A percentile compares a stretch with the other conserved stretches of the same genome.
Evolutionary conservation across 371 early-diverging fungal species (phyloP).

Genomic region (Mucor mucedo): DNA sequence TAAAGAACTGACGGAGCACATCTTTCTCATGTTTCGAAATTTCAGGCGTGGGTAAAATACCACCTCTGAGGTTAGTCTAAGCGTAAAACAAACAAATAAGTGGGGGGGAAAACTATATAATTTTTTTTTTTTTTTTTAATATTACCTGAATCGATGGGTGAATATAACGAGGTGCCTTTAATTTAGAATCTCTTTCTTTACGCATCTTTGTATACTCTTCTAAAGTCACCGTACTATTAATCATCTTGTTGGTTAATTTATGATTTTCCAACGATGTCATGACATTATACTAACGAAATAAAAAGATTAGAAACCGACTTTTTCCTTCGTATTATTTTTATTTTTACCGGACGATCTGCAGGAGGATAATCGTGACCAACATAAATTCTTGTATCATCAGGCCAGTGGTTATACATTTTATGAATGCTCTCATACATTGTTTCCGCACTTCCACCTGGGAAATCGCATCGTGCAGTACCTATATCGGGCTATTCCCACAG

Average conservation of each 20-base stretch:
- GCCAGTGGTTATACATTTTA: constrained; percentile 46
- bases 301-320: constrained; percentile 4
- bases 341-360: constrained; percentile 36
- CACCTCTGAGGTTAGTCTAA: constrained; percentile 35
- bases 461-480: constrained; percentile 57
- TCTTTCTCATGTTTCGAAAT: constrained; percentile 21
- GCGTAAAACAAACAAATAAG: not conserved
- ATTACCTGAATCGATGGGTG: constrained; percentile 55
- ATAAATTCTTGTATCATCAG: constrained; percentile 50
- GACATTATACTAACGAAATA: constrained; percentile 33
- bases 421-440: constrained; percentile 48
- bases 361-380: constrained; percentile 57
- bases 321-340: too few species aligned
- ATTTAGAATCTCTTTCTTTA: constrained; percentile 34
- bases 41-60: constrained; percentile 31
- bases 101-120: not conserved
- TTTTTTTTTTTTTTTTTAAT: not conserved
- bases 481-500: constrained; percentile 51
- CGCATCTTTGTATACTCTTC: constrained; percentile 40
- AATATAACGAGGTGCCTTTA: constrained; percentile 47
- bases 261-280: constrained; percentile 38
- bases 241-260: constrained; percentile 48
- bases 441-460: constrained; percentile 54
- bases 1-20: constrained; percentile 25
- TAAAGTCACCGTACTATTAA: constrained; percentile 26